A percentile compares a stretch with the other conserved stretches of the same genome.
Evolutionary conservation across 2,329 filamentous ascomycete genomes (phyloP).

Genomic region (Hortaea werneckii): DNA sequence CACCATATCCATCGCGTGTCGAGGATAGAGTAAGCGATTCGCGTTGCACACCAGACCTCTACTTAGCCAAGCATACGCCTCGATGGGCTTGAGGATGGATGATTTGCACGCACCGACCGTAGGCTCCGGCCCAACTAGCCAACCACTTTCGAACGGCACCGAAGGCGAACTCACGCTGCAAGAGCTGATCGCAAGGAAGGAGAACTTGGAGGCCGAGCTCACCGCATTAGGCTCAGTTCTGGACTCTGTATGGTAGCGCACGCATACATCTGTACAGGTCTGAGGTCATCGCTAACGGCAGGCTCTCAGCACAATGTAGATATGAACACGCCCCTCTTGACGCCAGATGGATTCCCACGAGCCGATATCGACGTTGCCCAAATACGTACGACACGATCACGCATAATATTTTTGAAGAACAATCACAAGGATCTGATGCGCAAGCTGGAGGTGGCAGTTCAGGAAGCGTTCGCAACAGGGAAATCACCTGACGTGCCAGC

Average conservation of each 20-base stretch:
- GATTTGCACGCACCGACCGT: slow-evolving; percentile 61
- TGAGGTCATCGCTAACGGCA: slow-evolving; percentile 1
- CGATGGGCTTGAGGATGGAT: slow-evolving; percentile 52
- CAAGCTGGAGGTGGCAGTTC: slow-evolving; percentile 72
- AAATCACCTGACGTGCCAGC: slow-evolving; percentile 11
- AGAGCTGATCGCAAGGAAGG: slow-evolving; percentile 76
- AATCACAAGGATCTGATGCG: slow-evolving; percentile 88
- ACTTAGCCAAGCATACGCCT: too few relatives aligned
- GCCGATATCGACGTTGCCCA: slow-evolving; percentile 92
- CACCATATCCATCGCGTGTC: too few relatives aligned
- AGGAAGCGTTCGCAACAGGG: slow-evolving; percentile 65
- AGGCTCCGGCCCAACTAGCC: slow-evolving; percentile 60
- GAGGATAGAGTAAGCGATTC: too few relatives aligned
- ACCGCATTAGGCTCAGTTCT: slow-evolving; percentile 74
- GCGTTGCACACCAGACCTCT: not conserved
- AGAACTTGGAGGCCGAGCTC: slow-evolving; percentile 75
- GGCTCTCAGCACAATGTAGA: slow-evolving; percentile 71
- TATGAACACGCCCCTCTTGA: slow-evolving; percentile 82
- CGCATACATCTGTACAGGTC: not conserved
- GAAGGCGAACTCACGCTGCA: slow-evolving; percentile 54
- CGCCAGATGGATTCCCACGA: slow-evolving; percentile 82
- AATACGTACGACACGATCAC: slow-evolving; percentile 84
- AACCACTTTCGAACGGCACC: slow-evolving; percentile 32
- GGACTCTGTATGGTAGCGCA: slow-evolving; percentile 72
- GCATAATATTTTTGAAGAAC: slow-evolving; percentile 81